These are phyloP conservation scores for Fusarium scirpi DNA, from an alignment of 2,329 filamentous ascomycete genomes.

Conservation along the genomic window DNA sequence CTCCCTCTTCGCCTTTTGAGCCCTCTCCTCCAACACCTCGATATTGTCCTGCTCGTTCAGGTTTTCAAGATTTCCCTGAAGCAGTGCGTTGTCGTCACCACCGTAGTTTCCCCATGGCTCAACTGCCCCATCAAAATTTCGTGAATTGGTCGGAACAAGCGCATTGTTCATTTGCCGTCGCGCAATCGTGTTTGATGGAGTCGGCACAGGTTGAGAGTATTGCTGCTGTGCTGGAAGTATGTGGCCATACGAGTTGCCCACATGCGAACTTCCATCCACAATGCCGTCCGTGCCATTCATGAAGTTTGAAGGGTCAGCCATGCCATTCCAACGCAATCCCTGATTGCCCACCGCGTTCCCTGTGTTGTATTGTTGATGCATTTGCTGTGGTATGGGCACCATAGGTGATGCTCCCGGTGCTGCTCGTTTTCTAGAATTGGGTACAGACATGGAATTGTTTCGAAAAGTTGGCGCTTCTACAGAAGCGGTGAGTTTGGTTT, in stretches of 20 bases:
- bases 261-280: slow-evolving; percentile 50
- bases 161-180: slow-evolving; percentile 64
- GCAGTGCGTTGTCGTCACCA: slow-evolving; percentile 56
- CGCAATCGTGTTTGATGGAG: slow-evolving; percentile 64
- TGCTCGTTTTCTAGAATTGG: slow-evolving; percentile 75
- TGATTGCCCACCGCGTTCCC: slow-evolving; percentile 62
- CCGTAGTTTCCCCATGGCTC: slow-evolving; percentile 58
- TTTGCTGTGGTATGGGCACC: slow-evolving; percentile 63
- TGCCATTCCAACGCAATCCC: slow-evolving; percentile 60
- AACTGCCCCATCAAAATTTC: slow-evolving; percentile 54
- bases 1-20: slow-evolving; percentile 85
- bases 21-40: slow-evolving; percentile 82
- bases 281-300: slow-evolving; percentile 41
- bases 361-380: slow-evolving; percentile 61
- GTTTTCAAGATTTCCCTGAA: slow-evolving; percentile 54
- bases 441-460: slow-evolving; percentile 57
- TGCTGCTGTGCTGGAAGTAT: slow-evolving; percentile 54
- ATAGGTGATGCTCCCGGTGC: slow-evolving; percentile 78
- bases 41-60: slow-evolving; percentile 74
- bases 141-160: slow-evolving; percentile 59
- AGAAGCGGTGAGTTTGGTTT: slow-evolving; percentile 23
- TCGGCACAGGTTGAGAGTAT: slow-evolving; percentile 49
- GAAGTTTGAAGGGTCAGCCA: slow-evolving; percentile 53
- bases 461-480: slow-evolving; percentile 22
- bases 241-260: slow-evolving; percentile 53